Evolutionary conservation across 1,284 basidiomycete species (phyloP), one percentile per base, ranked within the genome.

Genomic region (Apiotrichum veenhuisii): DNA sequence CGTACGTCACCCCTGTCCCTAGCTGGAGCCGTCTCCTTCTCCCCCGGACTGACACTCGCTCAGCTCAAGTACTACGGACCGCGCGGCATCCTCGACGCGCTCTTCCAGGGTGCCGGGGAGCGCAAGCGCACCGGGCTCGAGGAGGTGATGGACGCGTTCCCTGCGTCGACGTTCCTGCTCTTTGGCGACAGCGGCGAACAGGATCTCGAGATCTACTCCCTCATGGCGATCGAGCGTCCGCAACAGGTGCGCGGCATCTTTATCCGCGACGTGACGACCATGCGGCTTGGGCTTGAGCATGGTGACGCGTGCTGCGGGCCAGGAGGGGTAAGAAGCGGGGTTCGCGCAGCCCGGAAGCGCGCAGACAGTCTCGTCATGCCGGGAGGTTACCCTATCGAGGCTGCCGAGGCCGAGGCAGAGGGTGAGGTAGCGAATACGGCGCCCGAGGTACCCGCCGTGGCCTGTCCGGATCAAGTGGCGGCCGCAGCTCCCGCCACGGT

Each of bases 161-260:
- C 83, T 1, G 79, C 84, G 40, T 84, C 87, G 2, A 80, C 78
- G 20, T 95, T 96, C 75, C 77, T 96, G 66, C 82, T 94, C 46
- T 80, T 95, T 30, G 91, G 91, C 9, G 92, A 95, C 72, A 84
- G 85, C 0, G 91, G 89, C 37, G 91, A 94, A 70, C 90, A 92
- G 66, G 91, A 94, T 73, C 78, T 94, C 37, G 89, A 93, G 71
- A 79, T 94, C 2, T 94, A 93, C 70, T 79, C 86, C 11, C 77
- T 82, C 57, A 69, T 92, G 23, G 89, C 90, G 0, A 73, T 77
- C 20, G 85, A 89, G 57, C 80, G 84, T n/a, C 86, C 88, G 0
- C 41, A 68, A 12, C 74, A 75, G 57, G 65, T 80, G 43, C 73
- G 85, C 5, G 88, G 80, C 3, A 82, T 94, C 40, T 89, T 89